Conservation (phyloP, 164 flowering plant species). For the Vitis cinerea region DNA sequence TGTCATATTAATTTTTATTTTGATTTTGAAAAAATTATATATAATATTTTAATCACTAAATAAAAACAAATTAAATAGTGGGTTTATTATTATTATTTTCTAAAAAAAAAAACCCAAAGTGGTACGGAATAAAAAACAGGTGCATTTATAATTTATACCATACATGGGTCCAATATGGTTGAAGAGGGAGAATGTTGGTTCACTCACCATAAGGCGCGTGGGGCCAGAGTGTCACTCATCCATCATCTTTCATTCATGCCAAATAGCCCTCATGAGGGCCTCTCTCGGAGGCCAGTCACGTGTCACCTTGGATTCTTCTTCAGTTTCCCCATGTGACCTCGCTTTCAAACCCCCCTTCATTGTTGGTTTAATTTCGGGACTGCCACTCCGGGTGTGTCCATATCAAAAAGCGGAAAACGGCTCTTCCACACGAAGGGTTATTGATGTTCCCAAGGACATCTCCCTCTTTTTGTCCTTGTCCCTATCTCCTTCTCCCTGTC, state of each 20-base stretch:
- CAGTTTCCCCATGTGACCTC: constrained; percentile 28
- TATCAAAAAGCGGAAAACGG: constrained; percentile 1
- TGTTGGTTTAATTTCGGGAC: constrained; percentile 15
- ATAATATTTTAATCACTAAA: too few species aligned
- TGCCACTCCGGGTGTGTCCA: constrained; percentile 11
- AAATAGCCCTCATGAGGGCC: not conserved
- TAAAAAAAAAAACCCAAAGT: too few species aligned
- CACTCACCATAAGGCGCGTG: too few species aligned
- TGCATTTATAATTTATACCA: too few species aligned
- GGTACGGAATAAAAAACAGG: too few species aligned
- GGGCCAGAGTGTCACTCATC: too few species aligned
- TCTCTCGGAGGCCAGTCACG: constrained; percentile 26
- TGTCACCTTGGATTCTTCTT: constrained; percentile 33
- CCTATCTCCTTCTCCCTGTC: not conserved
- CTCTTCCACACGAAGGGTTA: not conserved
- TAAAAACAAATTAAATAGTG: too few species aligned
- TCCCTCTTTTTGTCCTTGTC: not conserved
- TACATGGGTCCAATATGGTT: too few species aligned
- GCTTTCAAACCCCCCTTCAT: not conserved
- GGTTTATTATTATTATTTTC: too few species aligned
- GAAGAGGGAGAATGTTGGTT: too few species aligned
- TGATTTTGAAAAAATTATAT: too few species aligned
- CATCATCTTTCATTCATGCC: not conserved
- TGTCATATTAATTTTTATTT: too few species aligned
- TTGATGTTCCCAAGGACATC: constrained; percentile 6